Percentiles rank a stretch among this genome's conserved stretches.
Evolutionary conservation across 2,329 filamentous ascomycete species (phyloP).

Genomic region (Davidsoniella virescens): DNA sequence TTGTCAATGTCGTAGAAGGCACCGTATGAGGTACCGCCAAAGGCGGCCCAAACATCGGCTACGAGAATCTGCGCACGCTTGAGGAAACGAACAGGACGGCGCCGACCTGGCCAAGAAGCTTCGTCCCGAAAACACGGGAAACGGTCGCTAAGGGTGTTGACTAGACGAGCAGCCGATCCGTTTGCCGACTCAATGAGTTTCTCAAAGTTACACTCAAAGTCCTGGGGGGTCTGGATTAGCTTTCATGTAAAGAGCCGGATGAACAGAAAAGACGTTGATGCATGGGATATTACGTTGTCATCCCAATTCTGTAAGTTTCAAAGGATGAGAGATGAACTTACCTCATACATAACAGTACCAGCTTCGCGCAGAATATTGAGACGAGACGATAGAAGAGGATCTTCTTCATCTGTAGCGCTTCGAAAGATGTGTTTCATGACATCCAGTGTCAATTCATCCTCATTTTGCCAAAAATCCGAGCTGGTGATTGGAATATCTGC

Average conservation of each 20-base stretch:
- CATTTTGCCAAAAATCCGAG: slow-evolving; percentile 69
- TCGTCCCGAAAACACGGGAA: slow-evolving; percentile 82
- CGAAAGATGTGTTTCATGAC: slow-evolving; percentile 64
- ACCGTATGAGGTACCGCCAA: slow-evolving; percentile 65
- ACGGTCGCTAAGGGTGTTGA: slow-evolving; percentile 68
- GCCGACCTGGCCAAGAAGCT: slow-evolving; percentile 53
- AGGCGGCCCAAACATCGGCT: slow-evolving; percentile 92
- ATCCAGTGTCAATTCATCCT: slow-evolving; percentile 60
- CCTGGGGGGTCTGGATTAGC: slow-evolving; percentile 27
- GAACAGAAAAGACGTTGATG: no score
- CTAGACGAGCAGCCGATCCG: slow-evolving; percentile 65
- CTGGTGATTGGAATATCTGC: slow-evolving; percentile 74
- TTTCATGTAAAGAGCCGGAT: not conserved
- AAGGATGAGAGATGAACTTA: slow-evolving; percentile 21
- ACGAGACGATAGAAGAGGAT: slow-evolving; percentile 67
- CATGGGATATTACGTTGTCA: not conserved
- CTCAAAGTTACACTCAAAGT: slow-evolving; percentile 58
- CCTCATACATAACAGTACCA: slow-evolving; percentile 61
- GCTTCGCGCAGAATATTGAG: slow-evolving; percentile 70
- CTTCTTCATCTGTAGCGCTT: slow-evolving; percentile 70
- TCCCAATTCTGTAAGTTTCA: no score
- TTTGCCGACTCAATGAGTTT: slow-evolving; percentile 60
- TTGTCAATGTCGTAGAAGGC: slow-evolving; percentile 80
- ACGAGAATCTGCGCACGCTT: slow-evolving; percentile 94
- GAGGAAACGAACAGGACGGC: slow-evolving; percentile 57